These are phyloP conservation scores for Leccinum subtestaceum DNA, from an alignment of 768 basidiomycete genomes.

Conservation along the genomic window DNA sequence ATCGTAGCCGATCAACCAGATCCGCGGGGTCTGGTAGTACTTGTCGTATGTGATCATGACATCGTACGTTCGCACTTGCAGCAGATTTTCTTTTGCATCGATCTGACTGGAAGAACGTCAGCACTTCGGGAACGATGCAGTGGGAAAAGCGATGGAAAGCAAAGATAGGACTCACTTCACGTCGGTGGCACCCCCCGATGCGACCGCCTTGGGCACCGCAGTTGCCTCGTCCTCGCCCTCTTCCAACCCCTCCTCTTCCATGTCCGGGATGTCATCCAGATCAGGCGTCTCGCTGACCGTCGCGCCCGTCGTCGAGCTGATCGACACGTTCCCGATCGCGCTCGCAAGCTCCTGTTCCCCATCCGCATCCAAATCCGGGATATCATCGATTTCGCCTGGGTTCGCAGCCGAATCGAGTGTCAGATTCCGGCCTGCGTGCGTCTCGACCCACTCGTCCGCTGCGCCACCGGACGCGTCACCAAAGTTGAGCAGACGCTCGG, in stretches of 20 bases:
- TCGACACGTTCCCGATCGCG: slow-evolving; percentile 45
- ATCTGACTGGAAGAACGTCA: slow-evolving; percentile 43
- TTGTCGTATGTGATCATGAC: slow-evolving; percentile 99
- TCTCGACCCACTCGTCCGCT: slow-evolving; percentile 97
- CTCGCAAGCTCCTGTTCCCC: slow-evolving; percentile 44
- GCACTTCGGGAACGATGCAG: not conserved
- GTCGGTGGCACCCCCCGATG: slow-evolving; percentile 39
- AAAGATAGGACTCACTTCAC: slow-evolving; percentile 42
- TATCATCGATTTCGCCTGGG: slow-evolving; percentile 73
- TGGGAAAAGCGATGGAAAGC: not conserved
- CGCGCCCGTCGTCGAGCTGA: slow-evolving; percentile 36
- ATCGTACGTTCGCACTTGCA: slow-evolving; percentile 97
- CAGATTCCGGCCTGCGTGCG: slow-evolving; percentile 77
- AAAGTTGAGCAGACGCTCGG: slow-evolving; percentile 86
- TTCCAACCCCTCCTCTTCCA: slow-evolving; percentile 92
- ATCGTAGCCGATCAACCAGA: slow-evolving; percentile 97
- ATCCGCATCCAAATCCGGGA: slow-evolving; percentile 85
- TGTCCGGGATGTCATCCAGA: slow-evolving; percentile 97
- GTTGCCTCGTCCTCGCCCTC: slow-evolving; percentile 89
- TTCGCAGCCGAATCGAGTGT: slow-evolving; percentile 52
- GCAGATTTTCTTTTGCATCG: slow-evolving; percentile 76
- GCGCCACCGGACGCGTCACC: slow-evolving; percentile 56
- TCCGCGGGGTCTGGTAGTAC: slow-evolving; percentile 97
- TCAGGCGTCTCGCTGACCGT: slow-evolving; percentile 69
- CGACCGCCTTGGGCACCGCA: slow-evolving; percentile 50